A percentile compares a stretch with the other conserved stretches of the same genome.
phyloP scores from a whole-genome alignment of 164 flowering plant species.

The Liquidambar formosana region DNA sequence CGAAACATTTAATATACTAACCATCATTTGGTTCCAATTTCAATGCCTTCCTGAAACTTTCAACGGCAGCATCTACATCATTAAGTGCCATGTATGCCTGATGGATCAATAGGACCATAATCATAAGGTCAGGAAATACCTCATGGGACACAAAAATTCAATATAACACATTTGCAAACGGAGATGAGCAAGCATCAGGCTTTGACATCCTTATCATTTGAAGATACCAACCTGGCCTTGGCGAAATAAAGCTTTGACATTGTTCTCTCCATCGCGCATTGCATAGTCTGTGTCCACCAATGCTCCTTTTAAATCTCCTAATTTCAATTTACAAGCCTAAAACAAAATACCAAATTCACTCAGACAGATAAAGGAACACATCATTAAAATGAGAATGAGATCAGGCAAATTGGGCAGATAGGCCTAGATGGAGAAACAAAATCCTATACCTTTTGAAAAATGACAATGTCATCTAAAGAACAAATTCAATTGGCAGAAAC shows the following conservation, averaged over 20 bases:
- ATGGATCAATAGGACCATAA: constrained; percentile 8
- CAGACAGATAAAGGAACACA: not conserved
- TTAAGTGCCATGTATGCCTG: constrained; percentile 95
- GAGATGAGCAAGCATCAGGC: too few species aligned
- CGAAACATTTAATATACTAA: constrained; percentile 26
- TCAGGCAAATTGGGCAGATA: not conserved
- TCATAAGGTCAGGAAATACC: too few species aligned
- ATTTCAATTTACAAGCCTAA: constrained; percentile 67
- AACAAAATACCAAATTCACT: not conserved
- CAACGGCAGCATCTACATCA: constrained; percentile 87
- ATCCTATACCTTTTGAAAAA: not conserved
- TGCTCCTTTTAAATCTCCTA: constrained; percentile 66
- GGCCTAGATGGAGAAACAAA: too few species aligned
- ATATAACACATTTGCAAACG: too few species aligned
- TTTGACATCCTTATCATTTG: not conserved
- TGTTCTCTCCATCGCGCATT: constrained; percentile 78
- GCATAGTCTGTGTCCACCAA: constrained; percentile 64
- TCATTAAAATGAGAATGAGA: not conserved
- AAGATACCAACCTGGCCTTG: constrained; percentile 86
- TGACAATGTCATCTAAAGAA: not conserved
- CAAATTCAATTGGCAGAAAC: too few species aligned
- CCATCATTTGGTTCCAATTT: constrained; percentile 97
- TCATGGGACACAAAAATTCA: too few species aligned
- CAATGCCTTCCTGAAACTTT: constrained; percentile 82
- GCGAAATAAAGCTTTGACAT: constrained; percentile 89